Evolutionary conservation across 306 rosid species (phyloP).

Genomic region (Crataegus laevigata): DNA sequence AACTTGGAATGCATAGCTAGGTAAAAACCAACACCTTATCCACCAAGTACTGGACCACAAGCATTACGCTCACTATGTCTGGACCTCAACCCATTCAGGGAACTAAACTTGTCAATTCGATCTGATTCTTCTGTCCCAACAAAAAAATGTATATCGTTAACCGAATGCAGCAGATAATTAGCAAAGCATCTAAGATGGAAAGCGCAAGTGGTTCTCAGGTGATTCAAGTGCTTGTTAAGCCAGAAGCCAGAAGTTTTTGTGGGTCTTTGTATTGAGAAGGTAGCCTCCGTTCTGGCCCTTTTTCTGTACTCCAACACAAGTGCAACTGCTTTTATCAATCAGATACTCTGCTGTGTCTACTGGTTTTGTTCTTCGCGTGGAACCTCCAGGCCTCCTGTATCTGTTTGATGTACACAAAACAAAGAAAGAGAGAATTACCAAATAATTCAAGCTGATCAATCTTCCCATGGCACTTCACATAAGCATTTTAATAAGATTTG

Average conservation of each 20-base stretch:
- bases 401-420: slow-evolving; percentile 21
- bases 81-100: neutral
- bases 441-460: neutral
- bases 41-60: too few species aligned
- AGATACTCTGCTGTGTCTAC: slow-evolving; percentile 75
- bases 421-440: neutral
- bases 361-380: slow-evolving; percentile 35
- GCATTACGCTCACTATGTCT: neutral
- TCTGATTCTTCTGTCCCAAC: neutral
- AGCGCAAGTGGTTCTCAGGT: too few species aligned
- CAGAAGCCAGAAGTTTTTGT: slow-evolving; percentile 82
- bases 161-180: neutral
- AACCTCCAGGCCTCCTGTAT: slow-evolving; percentile 42
- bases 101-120: neutral
- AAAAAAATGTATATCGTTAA: neutral
- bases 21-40: too few species aligned
- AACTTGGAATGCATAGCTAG: too few species aligned
- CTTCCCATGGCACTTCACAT: neutral
- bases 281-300: slow-evolving; percentile 76
- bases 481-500: too few species aligned
- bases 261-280: slow-evolving; percentile 77
- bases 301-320: slow-evolving; percentile 73
- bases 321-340: slow-evolving; percentile 72
- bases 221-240: slow-evolving; percentile 30
- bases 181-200: neutral